Base-by-base conservation (phyloP, 441 rosid species). In the Viola pubescens region DNA sequence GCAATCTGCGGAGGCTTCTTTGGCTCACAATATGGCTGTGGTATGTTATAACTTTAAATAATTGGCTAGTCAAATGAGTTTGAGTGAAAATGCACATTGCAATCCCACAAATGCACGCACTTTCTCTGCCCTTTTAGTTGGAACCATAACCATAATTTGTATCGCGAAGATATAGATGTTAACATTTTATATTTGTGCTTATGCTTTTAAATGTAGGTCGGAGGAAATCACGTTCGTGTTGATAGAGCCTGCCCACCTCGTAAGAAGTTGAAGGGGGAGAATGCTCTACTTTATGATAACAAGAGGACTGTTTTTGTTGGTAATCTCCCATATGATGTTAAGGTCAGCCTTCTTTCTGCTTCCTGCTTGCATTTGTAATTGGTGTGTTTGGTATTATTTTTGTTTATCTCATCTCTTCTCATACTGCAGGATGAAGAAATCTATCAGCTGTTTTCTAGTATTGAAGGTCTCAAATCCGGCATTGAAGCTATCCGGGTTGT, bases 201-300 rank as follows among this genome's bases (percentile, higher is more conserved):
- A 11, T 60, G 13, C 43, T 3, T 51, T 12, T 65, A 39, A 41
- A 51, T 69, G 13, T 56, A 92, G 97, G 81, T 90, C 72, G 91
- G 71, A 58, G 95, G 95, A 60, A 85, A 94, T 68, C 99, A 94
- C 61, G 68, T 94, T 56, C 97, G 97, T 40, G 96, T 94, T 50
- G 99, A 94, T 76, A 75, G 97, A 79, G 97, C 97, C 8, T 86
- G 96, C 65, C 97, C 99, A 0, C 99, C 97, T 57, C 86, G 94
- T 46, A 94, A 94, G 67, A 90, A 88, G 71, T 69, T 86, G 72
- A 94, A 81, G 75, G 86, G 82, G 54, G 87, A 73, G 19, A 69
- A 51, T 69, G 13, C 77, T 72, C 71, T 76, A 37, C 75, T 80
- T 57, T 94, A 94, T 70, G 97, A 94, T 72, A 70, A 73, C 72